Conservation (phyloP, 2,329 filamentous ascomycete species). For the Curvularia lunata region DNA sequence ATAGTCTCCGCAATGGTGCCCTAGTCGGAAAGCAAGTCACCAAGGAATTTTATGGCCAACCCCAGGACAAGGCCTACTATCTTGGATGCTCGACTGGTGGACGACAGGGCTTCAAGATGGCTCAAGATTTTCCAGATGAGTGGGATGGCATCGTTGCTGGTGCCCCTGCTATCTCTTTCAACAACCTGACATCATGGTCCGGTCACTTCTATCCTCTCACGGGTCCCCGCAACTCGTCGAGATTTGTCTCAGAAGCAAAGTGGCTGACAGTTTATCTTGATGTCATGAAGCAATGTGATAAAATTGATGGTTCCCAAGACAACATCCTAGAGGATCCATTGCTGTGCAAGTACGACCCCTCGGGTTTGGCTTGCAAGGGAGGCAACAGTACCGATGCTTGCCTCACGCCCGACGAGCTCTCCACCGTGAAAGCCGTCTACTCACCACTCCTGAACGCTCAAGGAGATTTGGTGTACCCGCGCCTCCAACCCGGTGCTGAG, state of each 20-base stretch:
- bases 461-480: slow-evolving; percentile 58
- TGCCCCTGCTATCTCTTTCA: slow-evolving; percentile 43
- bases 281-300: slow-evolving; percentile 58
- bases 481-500: slow-evolving; percentile 59
- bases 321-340: slow-evolving; percentile 57
- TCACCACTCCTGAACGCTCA: slow-evolving; percentile 51
- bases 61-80: slow-evolving; percentile 51
- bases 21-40: slow-evolving; percentile 51
- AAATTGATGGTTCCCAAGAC: slow-evolving; percentile 57
- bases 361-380: slow-evolving; percentile 46
- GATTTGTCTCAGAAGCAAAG: slow-evolving; percentile 48
- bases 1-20: slow-evolving; percentile 42
- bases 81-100: slow-evolving; percentile 49
- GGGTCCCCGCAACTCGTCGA: slow-evolving; percentile 38
- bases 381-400: slow-evolving; percentile 49
- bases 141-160: slow-evolving; percentile 50
- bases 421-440: slow-evolving; percentile 54
- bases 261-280: slow-evolving; percentile 53
- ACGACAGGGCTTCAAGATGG: slow-evolving; percentile 46
- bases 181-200: slow-evolving; percentile 45
- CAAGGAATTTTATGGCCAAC: slow-evolving; percentile 49
- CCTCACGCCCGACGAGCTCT: slow-evolving; percentile 53
- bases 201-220: slow-evolving; percentile 40
- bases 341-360: slow-evolving; percentile 54
- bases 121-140: slow-evolving; percentile 44